Conservation (phyloP, 345 rosid species). For the Syzygium oleosum region DNA sequence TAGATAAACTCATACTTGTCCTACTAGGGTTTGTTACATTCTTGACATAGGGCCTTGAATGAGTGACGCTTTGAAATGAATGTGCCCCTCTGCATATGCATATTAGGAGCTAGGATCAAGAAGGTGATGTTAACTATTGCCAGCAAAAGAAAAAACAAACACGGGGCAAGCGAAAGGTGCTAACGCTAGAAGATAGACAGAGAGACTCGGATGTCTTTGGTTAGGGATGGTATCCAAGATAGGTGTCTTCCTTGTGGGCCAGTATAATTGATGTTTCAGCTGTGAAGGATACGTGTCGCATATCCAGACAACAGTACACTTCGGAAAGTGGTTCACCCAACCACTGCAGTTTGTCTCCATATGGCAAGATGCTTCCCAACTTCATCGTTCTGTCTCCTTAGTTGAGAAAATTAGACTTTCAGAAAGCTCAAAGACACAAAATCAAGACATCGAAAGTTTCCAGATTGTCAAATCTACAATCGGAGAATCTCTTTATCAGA, state of each 20-base stretch:
- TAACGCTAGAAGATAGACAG: background rate
- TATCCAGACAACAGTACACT: background rate
- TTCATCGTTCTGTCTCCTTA: background rate
- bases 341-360: background rate
- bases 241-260: background rate
- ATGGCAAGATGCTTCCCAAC: background rate
- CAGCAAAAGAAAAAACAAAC: background rate
- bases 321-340: background rate
- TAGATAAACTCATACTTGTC: background rate
- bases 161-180: background rate
- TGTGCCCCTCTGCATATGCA: background rate
- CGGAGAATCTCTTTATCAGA: background rate
- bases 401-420: background rate
- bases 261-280: background rate
- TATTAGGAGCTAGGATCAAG: background rate
- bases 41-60: background rate
- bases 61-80: background rate
- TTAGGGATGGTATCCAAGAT: background rate
- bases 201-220: background rate
- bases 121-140: background rate
- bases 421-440: background rate
- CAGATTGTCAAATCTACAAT: background rate
- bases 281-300: background rate
- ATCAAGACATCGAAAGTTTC: background rate
- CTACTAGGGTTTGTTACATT: background rate